Evolutionary conservation across 2,329 filamentous ascomycete genomes (phyloP), one percentile per base, ranked within the genome.

Genomic region (Arachnomyces sp.): DNA sequence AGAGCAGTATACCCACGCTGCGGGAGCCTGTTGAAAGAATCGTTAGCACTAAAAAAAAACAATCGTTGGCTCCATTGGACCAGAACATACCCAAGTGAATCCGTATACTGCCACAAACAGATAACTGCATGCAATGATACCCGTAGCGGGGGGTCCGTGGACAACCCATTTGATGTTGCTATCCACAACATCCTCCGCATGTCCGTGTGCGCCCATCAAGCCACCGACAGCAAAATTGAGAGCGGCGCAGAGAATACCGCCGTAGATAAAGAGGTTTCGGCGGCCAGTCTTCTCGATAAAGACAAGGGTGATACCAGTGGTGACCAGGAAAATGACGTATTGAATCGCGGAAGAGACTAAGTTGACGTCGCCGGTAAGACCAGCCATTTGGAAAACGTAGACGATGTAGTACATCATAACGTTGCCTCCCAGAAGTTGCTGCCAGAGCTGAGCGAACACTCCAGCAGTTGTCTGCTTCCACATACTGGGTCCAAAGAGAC

Each of bases 71-170:
- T 25, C 9, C 9, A 25, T 25, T 5, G 9, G 5, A 25, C 21
- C 5, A 5, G 21, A 5, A 25, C 21, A 25, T 25, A 25, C 21
- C 21, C 21, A 25, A 0, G 77, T 82, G n/a, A 80, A 63, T 1
- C 75, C 73, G 53, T 82, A 82, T 46, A 78, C 66, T 49, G 80
- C 69, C 51, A 81, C 75, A 43, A 82, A 69, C 12, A 82, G 67
- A 54, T 81, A 82, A 36, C 72, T 77, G 51, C 82, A 81, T 14
- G 75, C 75, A 46, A 83, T 83, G 40, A 84, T 75, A 2, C 73
- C 73, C 52, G 81, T 71, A 14, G 78, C 74, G 9, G 75, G 67
- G 1, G 65, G 44, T 13, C 74, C 74, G 37, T 58, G 53, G 48
- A 80, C 73, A 38, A 72, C 58, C 13, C 78, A 68, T 49, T 77